These are phyloP conservation scores for Paratinospora sagittata DNA, from an alignment of 164 flowering plant species.

Conservation along the genomic window DNA sequence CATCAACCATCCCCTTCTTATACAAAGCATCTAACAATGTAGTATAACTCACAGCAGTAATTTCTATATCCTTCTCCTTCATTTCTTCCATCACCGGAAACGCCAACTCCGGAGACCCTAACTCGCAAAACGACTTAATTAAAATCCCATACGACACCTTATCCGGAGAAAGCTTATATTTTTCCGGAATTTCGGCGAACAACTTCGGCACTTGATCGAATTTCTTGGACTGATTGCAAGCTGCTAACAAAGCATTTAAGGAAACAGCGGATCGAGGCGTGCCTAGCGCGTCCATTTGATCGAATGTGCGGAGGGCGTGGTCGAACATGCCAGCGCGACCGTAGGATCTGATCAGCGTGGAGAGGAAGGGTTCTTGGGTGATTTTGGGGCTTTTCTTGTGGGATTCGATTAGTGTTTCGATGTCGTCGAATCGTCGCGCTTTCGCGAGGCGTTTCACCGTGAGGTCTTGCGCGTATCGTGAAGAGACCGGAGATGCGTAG, in stretches of 20 bases:
- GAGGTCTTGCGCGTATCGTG: slow-evolving; percentile 58
- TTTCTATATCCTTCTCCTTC: slow-evolving; percentile 49
- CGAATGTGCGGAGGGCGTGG: slow-evolving; percentile 51
- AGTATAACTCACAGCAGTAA: slow-evolving; percentile 45
- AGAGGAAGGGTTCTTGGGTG: slow-evolving; percentile 50
- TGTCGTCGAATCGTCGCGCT: slow-evolving; percentile 56
- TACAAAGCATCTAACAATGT: slow-evolving; percentile 51
- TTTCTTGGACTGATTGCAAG: slow-evolving; percentile 37
- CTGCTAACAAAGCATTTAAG: slow-evolving; percentile 62
- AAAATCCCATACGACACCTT: slow-evolving; percentile 56
- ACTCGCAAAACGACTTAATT: slow-evolving; percentile 46
- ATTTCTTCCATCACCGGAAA: slow-evolving; percentile 41
- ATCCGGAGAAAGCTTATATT: slow-evolving; percentile 45
- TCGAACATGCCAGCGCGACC: slow-evolving; percentile 77
- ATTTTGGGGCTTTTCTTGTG: slow-evolving; percentile 57
- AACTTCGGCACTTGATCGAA: slow-evolving; percentile 42
- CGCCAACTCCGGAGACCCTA: slow-evolving; percentile 40
- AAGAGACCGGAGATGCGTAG: slow-evolving; percentile 36
- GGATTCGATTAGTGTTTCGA: slow-evolving; percentile 59
- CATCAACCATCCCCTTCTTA: slow-evolving; percentile 44
- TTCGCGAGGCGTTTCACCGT: slow-evolving; percentile 62
- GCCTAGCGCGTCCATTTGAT: slow-evolving; percentile 63
- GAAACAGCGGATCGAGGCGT: slow-evolving; percentile 55
- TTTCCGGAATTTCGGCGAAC: slow-evolving; percentile 48
- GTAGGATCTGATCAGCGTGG: slow-evolving; percentile 58